Base-by-base conservation (phyloP, 192 early-diverging fungal species). In the Rhizoclosmatium globosum region DNA sequence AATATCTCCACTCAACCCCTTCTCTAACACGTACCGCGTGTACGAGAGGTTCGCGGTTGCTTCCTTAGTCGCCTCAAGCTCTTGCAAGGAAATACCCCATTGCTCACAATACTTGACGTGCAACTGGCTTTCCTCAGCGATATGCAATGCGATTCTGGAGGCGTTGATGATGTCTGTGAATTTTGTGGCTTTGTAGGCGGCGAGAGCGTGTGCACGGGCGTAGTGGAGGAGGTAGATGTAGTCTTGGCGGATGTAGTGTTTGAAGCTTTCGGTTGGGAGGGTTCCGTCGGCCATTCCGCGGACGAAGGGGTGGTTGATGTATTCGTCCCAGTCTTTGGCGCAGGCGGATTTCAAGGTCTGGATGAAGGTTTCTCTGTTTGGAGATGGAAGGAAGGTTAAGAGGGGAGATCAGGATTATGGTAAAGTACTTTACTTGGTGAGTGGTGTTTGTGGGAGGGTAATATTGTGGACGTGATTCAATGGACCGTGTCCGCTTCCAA, bases 181-280 rank as follows among this genome's bases (percentile, higher is more conserved):
- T 11, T 45, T 23, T 4, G 19, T 68, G 6, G 23, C 13, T 45
- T 94, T 94, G 84, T 89, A 95, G 2, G 91, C 93, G 11, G 92
- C 93, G 56, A 96, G 82, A 15, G 93, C 92, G 50, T 92, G 87
- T 4, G 87, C 89, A 3, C 94, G 86, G 1, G 95, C 95, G 84
- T 94, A 96, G 57, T 93, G 92, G 58, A 88, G 86, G 67, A 95
- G 74, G 81, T 92, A 95, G 45, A 93, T 80, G 72, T 95, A 95
- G 82, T 96, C 95, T 79, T 96, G 95, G 67, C 91, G 89, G 38
- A 96, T 89, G 69, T 91, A 96, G 80, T 94, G 87, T 23, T 90
- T 84, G 82, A 96, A 96, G 42, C 74, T 88, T 47, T 91, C 86
- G 9, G 77, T 78, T n/a, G 87, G 86, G 53, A 96, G 81, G 0